Evolutionary conservation across 805 yeast genomes (phyloP), one percentile per base, ranked within the genome.

Genomic region (Yarrowia sp.): DNA sequence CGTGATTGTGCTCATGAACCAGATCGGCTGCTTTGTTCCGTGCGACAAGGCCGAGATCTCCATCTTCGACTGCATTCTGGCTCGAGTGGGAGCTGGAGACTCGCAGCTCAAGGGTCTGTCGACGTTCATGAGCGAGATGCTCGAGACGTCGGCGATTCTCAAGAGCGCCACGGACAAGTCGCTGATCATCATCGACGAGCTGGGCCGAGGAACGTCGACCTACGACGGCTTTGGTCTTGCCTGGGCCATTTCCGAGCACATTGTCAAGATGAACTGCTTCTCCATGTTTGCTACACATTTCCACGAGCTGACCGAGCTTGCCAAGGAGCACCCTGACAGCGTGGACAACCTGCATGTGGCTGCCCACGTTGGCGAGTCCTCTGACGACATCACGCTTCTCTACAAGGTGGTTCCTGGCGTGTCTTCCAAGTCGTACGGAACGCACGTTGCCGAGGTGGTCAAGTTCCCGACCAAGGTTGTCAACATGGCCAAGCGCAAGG

Each of bases 31-130:
- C 63, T 92, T 87, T 70, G 84, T 92, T 24, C 99, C 99, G 1
- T 86, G 87, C 64, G 76, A 77, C 12, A 84, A 79, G 32, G 92
- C 97, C 0, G 92, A 90, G 68, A 72, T 94, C 24, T 84, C 90
- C 12, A 78, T 94, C 1, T 90, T 93, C 65, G 99, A 94, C 74
- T 90, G 97, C 1, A 87, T 94, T 5, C 80, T 94, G 64, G 96
- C 98, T 13, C 84, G 99, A 70, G 97, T 94, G n/a, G 99, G 99
- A 10, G 98, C 99, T 2, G 96, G 97, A 12, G 99, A 94, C 72
- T 93, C 97, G 0, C 99, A 94, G 74, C 79, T 94, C 70, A 92
- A 93, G 73, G 99, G 99, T 24, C 90, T 94, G 27, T 92, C 98
- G 0, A 94, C 99, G 0, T 94, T 94, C 69, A 88, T 89, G 89